A percentile compares a stretch with the other conserved stretches of the same genome.
Conservation (phyloP, 2,329 filamentous ascomycete genomes). For the Tympanopsis confertula region DNA sequence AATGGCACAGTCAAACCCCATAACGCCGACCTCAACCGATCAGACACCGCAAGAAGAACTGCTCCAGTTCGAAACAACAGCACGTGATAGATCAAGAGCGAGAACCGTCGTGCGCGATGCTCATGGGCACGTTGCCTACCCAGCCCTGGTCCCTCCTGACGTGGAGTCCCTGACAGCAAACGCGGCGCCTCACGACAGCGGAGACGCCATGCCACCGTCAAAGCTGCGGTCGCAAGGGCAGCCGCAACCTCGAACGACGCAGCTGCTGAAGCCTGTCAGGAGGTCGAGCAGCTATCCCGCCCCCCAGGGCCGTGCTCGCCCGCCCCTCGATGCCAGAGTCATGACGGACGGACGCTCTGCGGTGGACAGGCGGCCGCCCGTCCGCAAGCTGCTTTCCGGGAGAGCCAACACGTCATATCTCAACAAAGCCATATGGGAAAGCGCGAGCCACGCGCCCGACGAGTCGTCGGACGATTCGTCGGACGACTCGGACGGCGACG, state of each 20-base stretch:
- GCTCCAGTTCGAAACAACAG: no score
- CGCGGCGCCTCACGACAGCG: neutral
- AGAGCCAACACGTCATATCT: slow-evolving; percentile 15
- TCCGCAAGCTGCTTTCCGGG: slow-evolving; percentile 9
- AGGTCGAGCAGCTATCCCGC: neutral
- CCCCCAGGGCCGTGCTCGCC: no score
- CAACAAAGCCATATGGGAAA: slow-evolving; percentile 12
- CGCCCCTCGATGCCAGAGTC: neutral
- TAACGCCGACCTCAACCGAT: no score
- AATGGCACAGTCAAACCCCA: no score
- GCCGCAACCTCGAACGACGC: no score
- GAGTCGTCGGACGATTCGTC: slow-evolving; percentile 8
- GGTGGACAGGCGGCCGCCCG: neutral
- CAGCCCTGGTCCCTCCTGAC: slow-evolving; percentile 16
- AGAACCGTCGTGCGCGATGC: slow-evolving; percentile 18
- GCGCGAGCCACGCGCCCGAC: slow-evolving; percentile 13
- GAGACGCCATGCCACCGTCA: no score
- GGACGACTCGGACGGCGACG: neutral
- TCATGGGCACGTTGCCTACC: slow-evolving; percentile 16
- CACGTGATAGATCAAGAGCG: no score
- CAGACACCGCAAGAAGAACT: no score
- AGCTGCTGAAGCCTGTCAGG: no score
- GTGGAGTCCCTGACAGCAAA: slow-evolving; percentile 7
- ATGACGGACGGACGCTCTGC: slow-evolving; percentile 2
- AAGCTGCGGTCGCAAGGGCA: no score